These are phyloP conservation scores for Clarireedia paspali DNA, from an alignment of 2,329 filamentous ascomycete species.

Conservation along the genomic window DNA sequence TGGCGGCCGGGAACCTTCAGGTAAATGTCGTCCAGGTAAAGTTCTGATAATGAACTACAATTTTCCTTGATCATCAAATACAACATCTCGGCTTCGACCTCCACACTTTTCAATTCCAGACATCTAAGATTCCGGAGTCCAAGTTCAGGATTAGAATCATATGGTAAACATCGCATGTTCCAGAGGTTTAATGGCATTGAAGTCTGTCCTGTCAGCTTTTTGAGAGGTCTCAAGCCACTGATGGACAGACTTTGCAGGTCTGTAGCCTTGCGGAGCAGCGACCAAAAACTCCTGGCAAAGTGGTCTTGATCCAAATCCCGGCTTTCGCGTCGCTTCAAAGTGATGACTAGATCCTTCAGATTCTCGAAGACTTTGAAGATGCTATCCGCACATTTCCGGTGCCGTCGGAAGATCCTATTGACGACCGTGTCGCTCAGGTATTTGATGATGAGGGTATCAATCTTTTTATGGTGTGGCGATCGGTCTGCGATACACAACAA, in stretches of 20 bases:
- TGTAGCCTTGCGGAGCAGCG: slow-evolving; percentile 38
- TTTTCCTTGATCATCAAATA: slow-evolving; percentile 23
- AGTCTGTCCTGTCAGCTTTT: slow-evolving; percentile 18
- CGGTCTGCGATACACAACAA: slow-evolving; percentile 41
- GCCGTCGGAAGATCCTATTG: slow-evolving; percentile 43
- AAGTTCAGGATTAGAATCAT: slow-evolving; percentile 9
- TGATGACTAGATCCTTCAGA: slow-evolving; percentile 40
- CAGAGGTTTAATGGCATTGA: slow-evolving; percentile 11
- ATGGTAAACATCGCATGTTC: slow-evolving; percentile 27
- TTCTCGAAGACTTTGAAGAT: slow-evolving; percentile 36
- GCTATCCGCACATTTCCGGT: slow-evolving; percentile 39
- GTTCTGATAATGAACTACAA: slow-evolving; percentile 24
- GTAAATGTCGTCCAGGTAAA: slow-evolving; percentile 29
- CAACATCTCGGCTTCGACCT: slow-evolving; percentile 23
- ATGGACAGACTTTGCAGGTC: slow-evolving; percentile 41
- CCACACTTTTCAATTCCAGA: slow-evolving; percentile 28
- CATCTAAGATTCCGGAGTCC: slow-evolving; percentile 19
- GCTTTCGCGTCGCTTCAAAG: slow-evolving; percentile 38
- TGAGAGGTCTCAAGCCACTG: slow-evolving; percentile 32
- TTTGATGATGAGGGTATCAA: slow-evolving; percentile 42
- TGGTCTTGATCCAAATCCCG: slow-evolving; percentile 29
- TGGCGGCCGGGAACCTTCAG: slow-evolving; percentile 23
- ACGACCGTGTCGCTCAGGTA: slow-evolving; percentile 42
- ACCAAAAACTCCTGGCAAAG: slow-evolving; percentile 42
- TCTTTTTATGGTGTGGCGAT: slow-evolving; percentile 35